Base-by-base conservation (phyloP, 345 rosid species). In the Brassica juncea region DNA sequence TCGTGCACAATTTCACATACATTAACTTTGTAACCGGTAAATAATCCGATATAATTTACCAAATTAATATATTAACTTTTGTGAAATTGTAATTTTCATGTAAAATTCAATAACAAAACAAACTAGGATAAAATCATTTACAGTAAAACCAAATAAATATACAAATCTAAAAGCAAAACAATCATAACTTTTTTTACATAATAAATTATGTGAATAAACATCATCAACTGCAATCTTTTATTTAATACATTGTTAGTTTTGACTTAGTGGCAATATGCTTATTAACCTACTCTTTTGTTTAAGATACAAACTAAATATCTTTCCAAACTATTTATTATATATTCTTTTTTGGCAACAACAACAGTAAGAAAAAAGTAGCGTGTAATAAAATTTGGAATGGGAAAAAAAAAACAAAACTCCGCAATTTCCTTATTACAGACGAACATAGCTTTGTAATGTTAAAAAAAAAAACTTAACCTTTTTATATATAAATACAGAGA, bases 401-500 rank as follows among this genome's bases (percentile, higher is more conserved):
- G 47, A 71, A 69, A 66, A 78, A 19, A 19, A 19, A 19, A 19
- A 19, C 9, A 12, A 70, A 62, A 64, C 25, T 77, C 25, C 0
- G 23, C 1, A 54, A 49, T 25, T 68, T 73, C 14, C 73, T 68
- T 79, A 74, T 68, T 79, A 74, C 47, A 73, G 16, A 71, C 23
- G 14, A 23, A 49, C 64, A 49, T 44, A 19, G 31, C 6, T 49
- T 44, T 42, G 68, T 65, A 60, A 31, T 77, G 75, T 49, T 12
- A 37, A 37, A 62, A 64, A 11, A 55, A 37, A 66, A 4, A 32
- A 8, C 14, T 31, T 55, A 11, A 49, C 35, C 49, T 14, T 54
- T 5, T 19, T 19, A 54, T 54, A 16, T 54, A 54, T 23, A 47
- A 59, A 74, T 61, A 80, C 39, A 68, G 30, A 70, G 2, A 76